These are phyloP conservation scores for Rhodotorula graminis DNA, from an alignment of 768 basidiomycete genomes.

Conservation along the genomic window DNA sequence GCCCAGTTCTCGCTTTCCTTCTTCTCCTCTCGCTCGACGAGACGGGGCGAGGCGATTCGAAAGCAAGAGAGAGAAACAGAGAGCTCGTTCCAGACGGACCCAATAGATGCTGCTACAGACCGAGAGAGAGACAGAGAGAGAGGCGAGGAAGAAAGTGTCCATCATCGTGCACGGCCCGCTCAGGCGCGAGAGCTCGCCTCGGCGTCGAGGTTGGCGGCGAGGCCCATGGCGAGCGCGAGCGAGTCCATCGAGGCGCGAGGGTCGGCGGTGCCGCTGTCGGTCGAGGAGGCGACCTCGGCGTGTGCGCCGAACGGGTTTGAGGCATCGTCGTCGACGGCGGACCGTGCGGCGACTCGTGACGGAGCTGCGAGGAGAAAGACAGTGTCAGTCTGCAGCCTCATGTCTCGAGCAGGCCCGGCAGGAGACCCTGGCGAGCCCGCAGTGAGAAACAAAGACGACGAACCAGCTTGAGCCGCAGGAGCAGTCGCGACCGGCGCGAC, in stretches of 20 bases:
- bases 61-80: too few species aligned
- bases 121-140: too few species aligned
- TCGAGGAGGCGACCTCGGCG: background rate
- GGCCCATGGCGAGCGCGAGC: conserved; percentile 17
- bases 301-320: conserved; percentile 7
- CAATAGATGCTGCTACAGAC: background rate
- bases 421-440: too few species aligned
- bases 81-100: too few species aligned
- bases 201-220: conserved; percentile 21
- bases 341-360: background rate
- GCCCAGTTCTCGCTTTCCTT: too few species aligned
- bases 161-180: background rate
- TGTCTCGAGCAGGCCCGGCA: too few species aligned
- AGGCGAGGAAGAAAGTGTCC: background rate
- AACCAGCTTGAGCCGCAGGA: background rate
- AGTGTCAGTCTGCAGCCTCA: background rate
- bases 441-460: background rate
- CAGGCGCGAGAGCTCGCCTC: background rate
- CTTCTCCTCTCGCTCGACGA: too few species aligned
- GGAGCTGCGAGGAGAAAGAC: background rate
- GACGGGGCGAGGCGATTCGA: too few species aligned
- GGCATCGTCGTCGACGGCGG: background rate
- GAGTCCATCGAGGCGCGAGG: conserved; percentile 30
- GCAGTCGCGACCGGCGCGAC: background rate
- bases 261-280: background rate